phyloP scores from a whole-genome alignment of 805 yeast genomes.

The Yamadazyma ubonensis region DNA sequence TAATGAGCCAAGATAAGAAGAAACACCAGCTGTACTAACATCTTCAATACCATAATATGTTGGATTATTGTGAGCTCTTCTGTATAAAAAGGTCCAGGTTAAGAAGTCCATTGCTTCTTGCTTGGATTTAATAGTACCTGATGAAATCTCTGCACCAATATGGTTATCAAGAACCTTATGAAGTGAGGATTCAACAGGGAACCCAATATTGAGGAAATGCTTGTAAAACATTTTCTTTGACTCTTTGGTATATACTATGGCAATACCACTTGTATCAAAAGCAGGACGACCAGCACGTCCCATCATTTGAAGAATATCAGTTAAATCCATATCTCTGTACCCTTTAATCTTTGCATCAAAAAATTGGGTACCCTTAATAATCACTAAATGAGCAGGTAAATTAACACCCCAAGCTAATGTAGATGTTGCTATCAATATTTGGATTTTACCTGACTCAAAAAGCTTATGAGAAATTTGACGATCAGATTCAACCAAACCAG shows the following conservation, averaged over 20 bases:
- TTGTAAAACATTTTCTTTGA: conserved; percentile 73
- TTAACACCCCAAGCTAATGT: conserved; percentile 88
- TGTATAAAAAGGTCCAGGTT: conserved; percentile 72
- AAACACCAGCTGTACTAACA: conserved; percentile 51
- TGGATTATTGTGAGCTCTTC: conserved; percentile 76
- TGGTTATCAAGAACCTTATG: conserved; percentile 78
- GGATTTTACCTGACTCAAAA: conserved; percentile 69
- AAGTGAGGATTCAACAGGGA: conserved; percentile 78
- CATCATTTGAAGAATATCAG: conserved; percentile 82
- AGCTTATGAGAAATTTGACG: conserved; percentile 67
- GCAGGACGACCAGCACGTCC: conserved; percentile 86
- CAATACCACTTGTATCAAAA: conserved; percentile 73
- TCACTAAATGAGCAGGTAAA: conserved; percentile 75
- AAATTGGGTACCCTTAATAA: conserved; percentile 73
- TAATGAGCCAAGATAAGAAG: conserved; percentile 56
- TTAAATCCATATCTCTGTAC: conserved; percentile 77
- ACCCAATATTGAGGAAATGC: conserved; percentile 74
- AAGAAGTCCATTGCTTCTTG: conserved; percentile 74
- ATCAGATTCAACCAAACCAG: conserved; percentile 74
- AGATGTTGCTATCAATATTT: conserved; percentile 74
- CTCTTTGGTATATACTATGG: conserved; percentile 74
- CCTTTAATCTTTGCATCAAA: conserved; percentile 64
- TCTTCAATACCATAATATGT: conserved; percentile 75
- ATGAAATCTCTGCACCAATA: conserved; percentile 75
- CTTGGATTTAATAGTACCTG: conserved; percentile 61